phyloP scores from a whole-genome alignment of 352 stramenopile species.

The Globisporangium emineosum region DNA sequence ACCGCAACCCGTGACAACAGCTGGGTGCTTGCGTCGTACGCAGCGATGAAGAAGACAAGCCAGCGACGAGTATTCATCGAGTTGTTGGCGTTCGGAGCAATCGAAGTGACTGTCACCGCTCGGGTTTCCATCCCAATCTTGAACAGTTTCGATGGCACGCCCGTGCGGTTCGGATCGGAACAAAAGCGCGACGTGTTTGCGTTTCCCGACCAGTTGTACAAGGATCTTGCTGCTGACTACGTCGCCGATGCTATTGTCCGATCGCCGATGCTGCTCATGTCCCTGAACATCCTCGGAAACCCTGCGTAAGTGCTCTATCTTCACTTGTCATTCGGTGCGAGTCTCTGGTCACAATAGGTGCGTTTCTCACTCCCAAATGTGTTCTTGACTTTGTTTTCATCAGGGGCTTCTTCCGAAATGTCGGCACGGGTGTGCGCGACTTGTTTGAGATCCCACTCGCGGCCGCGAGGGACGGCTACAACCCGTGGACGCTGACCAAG shows the following conservation, averaged over 20 bases:
- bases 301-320: conserved; percentile 55
- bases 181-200: conserved; percentile 70
- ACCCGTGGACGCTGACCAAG: conserved; percentile 71
- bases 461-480: conserved; percentile 69
- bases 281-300: conserved; percentile 83
- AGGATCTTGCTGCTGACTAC: conserved; percentile 82
- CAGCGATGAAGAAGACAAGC: conserved; percentile 27
- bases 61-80: conserved; percentile 68
- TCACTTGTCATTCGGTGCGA: background rate
- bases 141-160: conserved; percentile 80
- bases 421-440: conserved; percentile 66
- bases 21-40: conserved; percentile 16
- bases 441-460: conserved; percentile 75
- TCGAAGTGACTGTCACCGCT: conserved; percentile 71
- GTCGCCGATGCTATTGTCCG: conserved; percentile 78
- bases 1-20: background rate
- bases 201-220: conserved; percentile 72
- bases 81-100: conserved; percentile 43
- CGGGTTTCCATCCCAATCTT: conserved; percentile 74
- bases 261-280: conserved; percentile 78
- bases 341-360: background rate
- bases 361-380: background rate
- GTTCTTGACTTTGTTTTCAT: background rate
- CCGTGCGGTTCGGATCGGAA: conserved; percentile 50
- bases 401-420: conserved; percentile 75